phyloP scores from a whole-genome alignment of 177 flowering plant genomes.

The Vitis hybrid region DNA sequence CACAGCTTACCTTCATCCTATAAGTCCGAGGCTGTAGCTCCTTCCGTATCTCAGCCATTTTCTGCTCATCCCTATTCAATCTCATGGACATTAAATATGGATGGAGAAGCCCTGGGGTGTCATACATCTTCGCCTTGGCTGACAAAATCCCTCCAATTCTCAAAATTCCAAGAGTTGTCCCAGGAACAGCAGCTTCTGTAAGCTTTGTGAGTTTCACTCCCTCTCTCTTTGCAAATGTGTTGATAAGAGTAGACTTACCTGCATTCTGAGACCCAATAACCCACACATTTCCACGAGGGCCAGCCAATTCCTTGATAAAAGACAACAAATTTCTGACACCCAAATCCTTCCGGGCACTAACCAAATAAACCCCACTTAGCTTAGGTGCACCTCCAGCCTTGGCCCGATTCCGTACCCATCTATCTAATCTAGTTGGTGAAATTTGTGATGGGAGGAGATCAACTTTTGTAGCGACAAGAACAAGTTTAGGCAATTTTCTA shows the following conservation, averaged over 20 bases:
- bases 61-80: constrained; percentile 87
- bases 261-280: constrained; percentile 97
- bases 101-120: constrained; percentile 95
- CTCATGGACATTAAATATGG: constrained; percentile 83
- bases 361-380: constrained; percentile 80
- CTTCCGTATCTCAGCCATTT: constrained; percentile 90
- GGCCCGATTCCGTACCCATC: constrained; percentile 89
- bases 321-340: constrained; percentile 83
- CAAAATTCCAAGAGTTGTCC: constrained; percentile 94
- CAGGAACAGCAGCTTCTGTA: constrained; percentile 96
- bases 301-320: constrained; percentile 79
- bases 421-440: constrained; percentile 86
- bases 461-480: constrained; percentile 91
- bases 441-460: constrained; percentile 91
- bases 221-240: constrained; percentile 77
- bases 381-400: constrained; percentile 85
- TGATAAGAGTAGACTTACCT: constrained; percentile 90
- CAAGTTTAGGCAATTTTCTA: constrained; percentile 74
- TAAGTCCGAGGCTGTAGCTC: constrained; percentile 83
- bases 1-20: constrained; percentile 74
- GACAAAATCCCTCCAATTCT: constrained; percentile 86
- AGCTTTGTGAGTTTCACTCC: constrained; percentile 70
- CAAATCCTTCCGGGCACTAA: constrained; percentile 85
- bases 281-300: constrained; percentile 98
- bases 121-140: constrained; percentile 94